phyloP scores from a whole-genome alignment of 2,329 filamentous ascomycete species.

The Rhynchosporium graminicola region DNA sequence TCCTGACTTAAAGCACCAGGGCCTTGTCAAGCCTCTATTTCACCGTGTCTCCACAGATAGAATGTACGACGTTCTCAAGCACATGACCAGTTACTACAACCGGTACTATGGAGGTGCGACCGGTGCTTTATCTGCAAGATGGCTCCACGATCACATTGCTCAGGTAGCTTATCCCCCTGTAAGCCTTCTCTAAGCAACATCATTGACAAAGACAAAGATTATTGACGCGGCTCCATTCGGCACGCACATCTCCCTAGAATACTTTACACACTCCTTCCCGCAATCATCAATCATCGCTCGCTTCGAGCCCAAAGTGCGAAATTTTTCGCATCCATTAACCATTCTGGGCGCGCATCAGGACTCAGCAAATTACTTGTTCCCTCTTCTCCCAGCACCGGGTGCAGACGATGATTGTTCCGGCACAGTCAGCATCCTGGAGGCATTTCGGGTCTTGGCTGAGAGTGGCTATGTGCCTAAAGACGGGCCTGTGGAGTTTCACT shows the following conservation, averaged over 20 bases:
- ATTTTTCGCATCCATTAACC: constrained; percentile 34
- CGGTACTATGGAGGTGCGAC: constrained; percentile 52
- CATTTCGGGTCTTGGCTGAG: constrained; percentile 63
- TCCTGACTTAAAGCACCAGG: constrained; percentile 7
- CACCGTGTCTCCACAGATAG: constrained; percentile 57
- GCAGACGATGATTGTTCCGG: constrained; percentile 74
- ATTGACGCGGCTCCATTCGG: constrained; percentile 39
- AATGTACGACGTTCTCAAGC: constrained; percentile 65
- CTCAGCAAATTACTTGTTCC: constrained; percentile 64
- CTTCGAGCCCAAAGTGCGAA: constrained; percentile 49
- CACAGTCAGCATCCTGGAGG: constrained; percentile 73
- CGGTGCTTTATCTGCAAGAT: constrained; percentile 41
- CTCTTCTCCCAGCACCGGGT: constrained; percentile 67
- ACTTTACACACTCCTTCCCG: constrained; percentile 67
- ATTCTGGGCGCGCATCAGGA: constrained; percentile 74
- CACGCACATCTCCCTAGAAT: constrained; percentile 43
- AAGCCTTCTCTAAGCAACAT: neutral
- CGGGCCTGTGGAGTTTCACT: constrained; percentile 68
- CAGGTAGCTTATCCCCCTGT: constrained; percentile 25
- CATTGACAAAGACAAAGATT: constrained; percentile 14
- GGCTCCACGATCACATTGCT: constrained; percentile 44
- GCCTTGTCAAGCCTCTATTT: constrained; percentile 13
- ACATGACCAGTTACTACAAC: constrained; percentile 61
- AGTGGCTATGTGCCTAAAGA: constrained; percentile 42
- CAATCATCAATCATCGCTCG: constrained; percentile 73